Base-by-base conservation (phyloP, 176 grass and related monocot species). In the Avena eriantha region DNA sequence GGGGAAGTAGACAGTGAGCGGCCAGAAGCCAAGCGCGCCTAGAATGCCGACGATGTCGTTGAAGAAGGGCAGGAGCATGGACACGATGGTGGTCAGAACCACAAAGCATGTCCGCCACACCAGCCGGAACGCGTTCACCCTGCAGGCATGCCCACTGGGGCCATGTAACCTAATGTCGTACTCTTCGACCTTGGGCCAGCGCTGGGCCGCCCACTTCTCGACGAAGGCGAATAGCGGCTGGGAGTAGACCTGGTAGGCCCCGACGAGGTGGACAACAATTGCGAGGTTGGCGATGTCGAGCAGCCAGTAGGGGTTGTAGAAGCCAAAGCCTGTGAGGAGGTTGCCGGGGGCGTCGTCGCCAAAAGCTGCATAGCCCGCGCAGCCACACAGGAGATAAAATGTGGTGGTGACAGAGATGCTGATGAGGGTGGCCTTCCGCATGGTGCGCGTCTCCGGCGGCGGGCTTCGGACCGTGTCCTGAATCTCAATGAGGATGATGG, bases 1-100 rank as follows among this genome's bases (percentile, higher is more conserved):
- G 7, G 97, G 97, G 80, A 97, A 99, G 84, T 99, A 97, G 57
- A 99, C 97, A 11, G 97, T 92, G 65, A 99, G 83, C 57, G 97
- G 94, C 97, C 97, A 99, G 90, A 99, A 99, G 0, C 97, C 97
- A 0, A 99, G 67, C 2, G 94, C 94, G 5, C 97, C 97, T 19
- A 91, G 85, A 75, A 91, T 80, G 53, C 89, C 89, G 1, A 91
- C 89, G 8, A 91, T 80, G 39, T 87, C 89, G 76, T 91, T 91
- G 80, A 91, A 91, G 89, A 91, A 91, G 10, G 89, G 89, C 76
- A 91, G 63, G 35, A 91, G 85, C 89, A 91, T 91, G 34, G 89
- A 83, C 46, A 91, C 73, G 73, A 87, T 16, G 79, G 89, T 87
- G 60, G 84, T 90, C 14, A 83, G 26, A 29, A 83, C 80, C 35